Percentiles rank a stretch among this genome's conserved stretches.
phyloP scores from a whole-genome alignment of 257 asterid species.

The Solanum appendiculatum region DNA sequence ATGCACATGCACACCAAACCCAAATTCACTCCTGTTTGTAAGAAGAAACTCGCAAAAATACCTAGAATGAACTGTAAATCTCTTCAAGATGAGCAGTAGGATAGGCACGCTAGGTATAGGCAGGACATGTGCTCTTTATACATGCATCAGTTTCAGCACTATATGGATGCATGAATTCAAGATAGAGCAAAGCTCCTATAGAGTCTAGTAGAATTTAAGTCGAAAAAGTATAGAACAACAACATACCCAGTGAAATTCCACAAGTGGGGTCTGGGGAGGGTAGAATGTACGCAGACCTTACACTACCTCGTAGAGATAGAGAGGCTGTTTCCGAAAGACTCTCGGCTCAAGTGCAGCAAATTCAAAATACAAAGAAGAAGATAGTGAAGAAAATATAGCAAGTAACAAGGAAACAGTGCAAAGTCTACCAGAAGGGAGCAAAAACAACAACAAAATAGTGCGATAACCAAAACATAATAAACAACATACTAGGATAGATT shows the following conservation, averaged over 20 bases:
- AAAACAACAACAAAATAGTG: too few species aligned
- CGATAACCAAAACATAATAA: too few species aligned
- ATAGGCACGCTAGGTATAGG: not conserved
- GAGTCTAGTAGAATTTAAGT: not conserved
- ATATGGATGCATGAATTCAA: not conserved
- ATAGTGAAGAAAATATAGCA: not conserved
- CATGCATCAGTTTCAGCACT: not conserved
- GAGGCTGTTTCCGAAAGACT: too few species aligned
- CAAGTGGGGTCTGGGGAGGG: too few species aligned
- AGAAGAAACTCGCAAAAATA: not conserved
- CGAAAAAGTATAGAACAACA: not conserved
- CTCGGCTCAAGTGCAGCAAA: not conserved
- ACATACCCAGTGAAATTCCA: too few species aligned
- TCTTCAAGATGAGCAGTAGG: not conserved
- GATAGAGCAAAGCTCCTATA: not conserved
- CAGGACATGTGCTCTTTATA: not conserved
- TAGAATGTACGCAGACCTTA: too few species aligned
- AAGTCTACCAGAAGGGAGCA: too few species aligned
- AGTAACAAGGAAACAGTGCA: not conserved
- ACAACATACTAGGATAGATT: too few species aligned
- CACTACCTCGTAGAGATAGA: too few species aligned
- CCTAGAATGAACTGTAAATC: not conserved
- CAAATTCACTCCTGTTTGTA: not conserved
- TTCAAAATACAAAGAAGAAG: not conserved
- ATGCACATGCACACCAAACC: not conserved